These are phyloP conservation scores for Pleurotus tuber-regium DNA, from an alignment of 768 basidiomycete genomes.

Conservation along the genomic window DNA sequence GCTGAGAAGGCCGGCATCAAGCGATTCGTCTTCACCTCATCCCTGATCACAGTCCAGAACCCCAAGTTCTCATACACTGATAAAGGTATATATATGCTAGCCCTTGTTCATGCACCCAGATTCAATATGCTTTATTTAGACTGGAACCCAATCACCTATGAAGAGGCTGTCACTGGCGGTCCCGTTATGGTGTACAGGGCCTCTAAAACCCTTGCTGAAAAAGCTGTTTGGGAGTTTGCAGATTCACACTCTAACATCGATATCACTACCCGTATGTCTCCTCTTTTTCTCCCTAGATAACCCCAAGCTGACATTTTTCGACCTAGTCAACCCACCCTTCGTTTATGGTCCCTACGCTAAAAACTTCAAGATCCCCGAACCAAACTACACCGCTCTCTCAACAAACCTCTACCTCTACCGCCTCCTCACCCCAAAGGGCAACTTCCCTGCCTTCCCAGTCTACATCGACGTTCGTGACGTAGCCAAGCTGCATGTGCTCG, in stretches of 20 bases:
- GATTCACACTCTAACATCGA: conserved; percentile 37
- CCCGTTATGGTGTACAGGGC: conserved; percentile 26
- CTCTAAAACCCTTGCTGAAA: conserved; percentile 38
- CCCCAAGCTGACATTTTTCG: not conserved
- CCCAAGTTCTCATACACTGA: conserved; percentile 19
- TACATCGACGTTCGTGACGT: conserved; percentile 35
- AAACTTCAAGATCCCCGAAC: conserved; percentile 20
- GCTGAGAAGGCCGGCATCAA: conserved; percentile 35
- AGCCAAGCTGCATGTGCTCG: conserved; percentile 31
- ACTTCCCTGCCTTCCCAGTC: conserved; percentile 19
- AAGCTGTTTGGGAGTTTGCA: conserved; percentile 39
- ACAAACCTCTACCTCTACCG: conserved; percentile 28
- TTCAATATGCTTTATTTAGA: conserved; percentile 18
- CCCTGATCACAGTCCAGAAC: conserved; percentile 24
- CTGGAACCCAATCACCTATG: conserved; percentile 30
- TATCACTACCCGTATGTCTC: conserved; percentile 34
- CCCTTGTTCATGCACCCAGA: not conserved
- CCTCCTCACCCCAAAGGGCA: conserved; percentile 24
- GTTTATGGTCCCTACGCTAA: conserved; percentile 35
- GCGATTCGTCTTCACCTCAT: conserved; percentile 37
- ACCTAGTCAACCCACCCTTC: conserved; percentile 35
- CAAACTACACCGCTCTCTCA: conserved; percentile 23
- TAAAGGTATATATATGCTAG: conserved; percentile 23
- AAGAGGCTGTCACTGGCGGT: conserved; percentile 23
- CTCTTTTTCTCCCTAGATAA: not conserved